These are phyloP conservation scores for Leishmania tropica DNA, from an alignment of 208 protist genomes.

Conservation along the genomic window DNA sequence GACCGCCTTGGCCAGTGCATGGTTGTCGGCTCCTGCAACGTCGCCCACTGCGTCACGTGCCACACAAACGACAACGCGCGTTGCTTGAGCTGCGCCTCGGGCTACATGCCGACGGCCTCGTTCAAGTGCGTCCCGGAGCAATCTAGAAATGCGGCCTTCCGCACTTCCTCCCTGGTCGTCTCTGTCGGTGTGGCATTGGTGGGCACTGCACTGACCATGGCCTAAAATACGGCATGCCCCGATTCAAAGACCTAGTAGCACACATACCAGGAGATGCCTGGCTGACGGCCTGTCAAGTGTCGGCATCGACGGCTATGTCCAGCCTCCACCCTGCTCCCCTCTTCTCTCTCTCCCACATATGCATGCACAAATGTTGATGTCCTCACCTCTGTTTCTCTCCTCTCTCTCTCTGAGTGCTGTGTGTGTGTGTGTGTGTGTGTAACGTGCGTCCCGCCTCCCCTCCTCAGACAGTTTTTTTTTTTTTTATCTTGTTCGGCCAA, in stretches of 20 bases:
- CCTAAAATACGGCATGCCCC: neutral
- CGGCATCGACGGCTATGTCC: too few relatives aligned
- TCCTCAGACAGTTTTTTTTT: too few relatives aligned
- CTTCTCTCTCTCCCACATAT: too few relatives aligned
- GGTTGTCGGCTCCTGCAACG: constrained; percentile 6
- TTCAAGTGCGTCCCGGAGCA: neutral
- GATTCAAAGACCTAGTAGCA: neutral
- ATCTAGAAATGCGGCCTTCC: neutral
- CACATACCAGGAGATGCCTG: neutral
- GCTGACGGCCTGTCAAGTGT: neutral
- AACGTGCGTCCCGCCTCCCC: too few relatives aligned
- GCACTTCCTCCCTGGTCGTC: neutral
- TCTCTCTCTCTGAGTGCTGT: too few relatives aligned
- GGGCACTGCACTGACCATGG: neutral
- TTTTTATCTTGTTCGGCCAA: too few relatives aligned
- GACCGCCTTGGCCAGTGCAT: constrained; percentile 2
- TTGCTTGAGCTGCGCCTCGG: neutral
- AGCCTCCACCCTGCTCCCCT: neutral
- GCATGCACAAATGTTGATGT: too few relatives aligned
- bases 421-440: too few relatives aligned
- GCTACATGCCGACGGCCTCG: neutral
- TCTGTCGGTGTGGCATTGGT: neutral
- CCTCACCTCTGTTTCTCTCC: too few relatives aligned
- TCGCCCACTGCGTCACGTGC: constrained; percentile 1
- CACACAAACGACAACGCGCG: neutral